Base-by-base conservation (phyloP, 2,329 filamentous ascomycete species). In the Phoma sp. region DNA sequence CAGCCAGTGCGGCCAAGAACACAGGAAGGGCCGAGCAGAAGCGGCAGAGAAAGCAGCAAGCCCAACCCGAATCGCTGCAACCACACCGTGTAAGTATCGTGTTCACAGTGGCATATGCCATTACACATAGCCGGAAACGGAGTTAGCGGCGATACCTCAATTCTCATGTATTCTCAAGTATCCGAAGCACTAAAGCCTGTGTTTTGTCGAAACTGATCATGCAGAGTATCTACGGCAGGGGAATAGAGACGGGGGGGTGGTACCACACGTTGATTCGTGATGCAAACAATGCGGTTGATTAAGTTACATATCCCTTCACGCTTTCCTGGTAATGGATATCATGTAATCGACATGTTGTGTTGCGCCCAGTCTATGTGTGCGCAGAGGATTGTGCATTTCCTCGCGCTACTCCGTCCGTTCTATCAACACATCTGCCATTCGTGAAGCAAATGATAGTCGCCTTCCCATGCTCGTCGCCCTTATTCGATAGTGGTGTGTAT, bases 401-500 rank as follows among this genome's bases (percentile, higher is more conserved):
- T 44, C 40, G 22, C 45, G 45, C 40, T 41, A 37, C 35, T 35
- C 35, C 29, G 6, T 24, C 35, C 33, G 9, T 50, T 24, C 24
- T 55, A 46, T 51, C 37, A 45, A 46, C 37, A 48, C 39, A 48
- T 3, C 32, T 27, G 27, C 39, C 17, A 6, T 39, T 39, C n/a
- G 33, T 31, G 21, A 41, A 19, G 40, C 39, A 51, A 32, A n/a
- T 22, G 19, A 43, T 25, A 47, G 21, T 39, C 19, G 52, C 45
- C 39, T 24, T 39, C 29, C 45, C 25, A 43, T 41, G 29, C 31
- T 49, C 40, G 43, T 51, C 46, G 46, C 47, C 46, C 21, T 6
- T 51, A 52, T 44, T 43, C 43, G 51, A 52, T 43, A 57, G 33
- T 51, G 46, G 32, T 51, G 52, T 51, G 47, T 52, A 46, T 53